phyloP scores from a whole-genome alignment of 352 stramenopile species.

The Pythium phragmitis region DNA sequence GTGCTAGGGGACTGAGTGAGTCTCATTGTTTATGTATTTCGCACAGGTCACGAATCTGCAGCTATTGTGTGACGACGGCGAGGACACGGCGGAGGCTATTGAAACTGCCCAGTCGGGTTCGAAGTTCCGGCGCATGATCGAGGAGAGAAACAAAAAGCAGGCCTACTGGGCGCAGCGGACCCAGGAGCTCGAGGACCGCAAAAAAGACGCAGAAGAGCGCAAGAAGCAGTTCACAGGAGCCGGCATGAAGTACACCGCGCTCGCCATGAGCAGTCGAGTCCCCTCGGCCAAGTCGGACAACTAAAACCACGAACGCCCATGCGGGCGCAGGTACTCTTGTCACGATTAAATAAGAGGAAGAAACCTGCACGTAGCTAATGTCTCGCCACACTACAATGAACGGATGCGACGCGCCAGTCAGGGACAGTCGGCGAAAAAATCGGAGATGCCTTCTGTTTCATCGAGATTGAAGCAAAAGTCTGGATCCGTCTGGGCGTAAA shows the following conservation, averaged over 20 bases:
- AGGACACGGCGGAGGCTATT: constrained; percentile 33
- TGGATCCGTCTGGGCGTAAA: constrained; percentile 55
- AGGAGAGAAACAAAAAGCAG: constrained; percentile 77
- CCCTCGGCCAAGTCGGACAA: constrained; percentile 26
- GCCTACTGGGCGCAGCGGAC: constrained; percentile 77
- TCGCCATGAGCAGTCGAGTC: constrained; percentile 67
- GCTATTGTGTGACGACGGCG: constrained; percentile 66
- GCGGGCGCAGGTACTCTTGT: constrained; percentile 2
- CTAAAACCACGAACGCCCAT: background rate
- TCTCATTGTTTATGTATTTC: background rate
- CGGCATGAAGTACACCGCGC: constrained; percentile 83
- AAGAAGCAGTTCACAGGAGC: constrained; percentile 74
- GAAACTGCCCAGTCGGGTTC: constrained; percentile 32
- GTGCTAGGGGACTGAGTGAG: background rate
- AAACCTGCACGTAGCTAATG: constrained; percentile 19
- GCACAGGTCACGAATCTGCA: constrained; percentile 64
- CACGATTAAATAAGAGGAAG: constrained; percentile 25
- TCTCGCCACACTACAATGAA: constrained; percentile 5
- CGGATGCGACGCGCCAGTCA: constrained; percentile 29
- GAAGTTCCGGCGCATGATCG: constrained; percentile 70
- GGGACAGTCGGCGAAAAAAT: constrained; percentile 83
- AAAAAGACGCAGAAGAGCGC: constrained; percentile 69
- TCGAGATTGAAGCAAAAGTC: constrained; percentile 90
- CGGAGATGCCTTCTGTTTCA: constrained; percentile 83
- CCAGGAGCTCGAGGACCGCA: constrained; percentile 71